phyloP scores from a whole-genome alignment of 1,284 basidiomycete species.

The Inonotus hispidus region DNA sequence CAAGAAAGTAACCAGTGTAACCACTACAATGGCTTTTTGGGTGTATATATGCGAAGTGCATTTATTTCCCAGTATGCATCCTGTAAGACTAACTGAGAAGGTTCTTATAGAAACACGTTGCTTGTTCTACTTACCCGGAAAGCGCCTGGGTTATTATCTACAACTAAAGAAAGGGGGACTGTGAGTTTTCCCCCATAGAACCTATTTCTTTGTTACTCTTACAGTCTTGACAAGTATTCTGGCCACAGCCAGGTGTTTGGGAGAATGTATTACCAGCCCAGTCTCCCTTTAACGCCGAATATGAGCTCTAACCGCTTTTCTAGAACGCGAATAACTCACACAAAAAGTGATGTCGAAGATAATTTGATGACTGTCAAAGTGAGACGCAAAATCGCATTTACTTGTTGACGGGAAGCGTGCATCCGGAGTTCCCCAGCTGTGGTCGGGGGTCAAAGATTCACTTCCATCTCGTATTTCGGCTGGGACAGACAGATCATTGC shows the following conservation, averaged over 20 bases:
- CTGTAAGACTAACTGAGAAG: neutral
- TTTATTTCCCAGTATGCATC: slow-evolving; percentile 39
- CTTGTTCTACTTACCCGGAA: slow-evolving; percentile 23
- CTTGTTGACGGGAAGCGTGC: slow-evolving; percentile 28
- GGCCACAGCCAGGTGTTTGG: slow-evolving; percentile 21
- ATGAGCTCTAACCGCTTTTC: neutral
- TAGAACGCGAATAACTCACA: slow-evolving; percentile 14
- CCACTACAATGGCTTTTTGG: neutral
- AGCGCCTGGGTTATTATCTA: slow-evolving; percentile 30
- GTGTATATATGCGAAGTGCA: slow-evolving; percentile 33
- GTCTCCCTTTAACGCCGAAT: slow-evolving; percentile 19
- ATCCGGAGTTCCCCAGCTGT: slow-evolving; percentile 26
- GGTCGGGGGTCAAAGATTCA: slow-evolving; percentile 22
- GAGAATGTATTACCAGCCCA: slow-evolving; percentile 22
- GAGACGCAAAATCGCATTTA: slow-evolving; percentile 21
- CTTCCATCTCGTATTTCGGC: slow-evolving; percentile 24
- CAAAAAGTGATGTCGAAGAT: slow-evolving; percentile 24
- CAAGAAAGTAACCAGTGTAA: neutral
- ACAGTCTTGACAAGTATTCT: slow-evolving; percentile 22
- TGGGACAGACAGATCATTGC: slow-evolving; percentile 24
- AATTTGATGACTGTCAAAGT: slow-evolving; percentile 25
- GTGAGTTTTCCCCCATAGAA: neutral
- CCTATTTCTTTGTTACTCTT: slow-evolving; percentile 4
- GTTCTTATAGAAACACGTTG: neutral
- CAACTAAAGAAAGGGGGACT: slow-evolving; percentile 21